Evolutionary conservation across 306 rosid species (phyloP), one percentile per base, ranked within the genome.

Genomic region (Glycine latifolia): DNA sequence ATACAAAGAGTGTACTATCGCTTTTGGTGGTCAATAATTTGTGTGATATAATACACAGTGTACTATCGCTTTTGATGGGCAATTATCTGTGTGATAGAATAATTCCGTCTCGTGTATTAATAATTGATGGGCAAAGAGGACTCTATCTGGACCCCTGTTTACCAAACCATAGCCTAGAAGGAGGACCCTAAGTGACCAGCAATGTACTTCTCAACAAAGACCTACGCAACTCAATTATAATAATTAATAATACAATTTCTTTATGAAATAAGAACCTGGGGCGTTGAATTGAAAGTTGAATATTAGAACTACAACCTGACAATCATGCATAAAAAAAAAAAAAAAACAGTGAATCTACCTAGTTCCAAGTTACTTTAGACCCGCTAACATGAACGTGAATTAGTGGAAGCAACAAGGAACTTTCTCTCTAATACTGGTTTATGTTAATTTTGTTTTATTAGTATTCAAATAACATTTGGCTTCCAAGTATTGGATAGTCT

Each of bases 121-220:
- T 75, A 74, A 85, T 81, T 81, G 85, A 80, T 16, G 58, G 75
- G 75, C 62, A 77, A 70, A 53, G 26, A 61, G 82, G 81, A 77
- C 79, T 71, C 69, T 37, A 13, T 68, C 70, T 33, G 82, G 82
- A 60, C 86, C 82, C 77, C 9, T 68, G 9, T 54, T 54, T 39
- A 60, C 67, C 47, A 68, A 77, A 54, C 35, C 73, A 60, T 70
- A 54, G 33, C 79, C 47, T 62, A 61, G 43, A 56, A 76, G 16
- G 86, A 83, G 63, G 76, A 67, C 83, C 76, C 87, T 46, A 43
- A 9, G 48, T 12, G 0, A 43, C 41, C 2, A 44, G 8, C 55
- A 33, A 3, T 60, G 50, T 39, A 82, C 78, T 72, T 72, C 41
- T 9, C 12, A 62, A 41, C 67, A 72, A 63, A 62, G 0, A 50